Percentiles rank a stretch among this genome's conserved stretches.
These are phyloP conservation scores for Bacterosira constricta DNA, from an alignment of 108 stramenopile species.

Conservation along the genomic window DNA sequence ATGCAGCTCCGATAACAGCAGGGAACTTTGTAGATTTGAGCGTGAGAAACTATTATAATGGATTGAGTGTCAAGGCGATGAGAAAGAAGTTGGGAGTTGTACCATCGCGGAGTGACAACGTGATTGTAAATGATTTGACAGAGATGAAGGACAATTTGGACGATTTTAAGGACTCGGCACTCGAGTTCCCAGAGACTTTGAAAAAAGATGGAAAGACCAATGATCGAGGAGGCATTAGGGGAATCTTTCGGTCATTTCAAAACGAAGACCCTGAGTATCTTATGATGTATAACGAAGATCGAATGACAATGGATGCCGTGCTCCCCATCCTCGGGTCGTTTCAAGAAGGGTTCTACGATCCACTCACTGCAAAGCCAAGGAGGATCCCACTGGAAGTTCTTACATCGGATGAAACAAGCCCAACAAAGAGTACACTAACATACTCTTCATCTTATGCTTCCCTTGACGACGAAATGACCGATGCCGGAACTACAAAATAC, in stretches of 20 bases:
- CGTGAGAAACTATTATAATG: conserved; percentile 80
- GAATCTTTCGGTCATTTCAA: conserved; percentile 33
- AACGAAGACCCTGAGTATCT: conserved; percentile 14
- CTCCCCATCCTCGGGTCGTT: conserved; percentile 79
- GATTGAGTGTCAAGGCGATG: conserved; percentile 69
- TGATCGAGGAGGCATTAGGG: conserved; percentile 8
- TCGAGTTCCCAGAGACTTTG: conserved; percentile 34
- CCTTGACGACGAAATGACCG: conserved; percentile 36
- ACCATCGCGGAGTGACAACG: conserved; percentile 46
- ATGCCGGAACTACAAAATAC: conserved; percentile 40
- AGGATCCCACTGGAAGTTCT: conserved; percentile 84
- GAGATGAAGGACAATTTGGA: conserved; percentile 55
- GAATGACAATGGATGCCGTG: conserved; percentile 54
- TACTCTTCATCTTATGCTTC: conserved; percentile 56
- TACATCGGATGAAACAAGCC: conserved; percentile 61
- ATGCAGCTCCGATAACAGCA: conserved; percentile 82
- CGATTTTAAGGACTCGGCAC: conserved; percentile 44
- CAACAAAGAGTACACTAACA: conserved; percentile 56
- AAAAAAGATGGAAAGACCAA: conserved; percentile 11
- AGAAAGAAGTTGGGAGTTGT: conserved; percentile 61
- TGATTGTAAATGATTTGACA: conserved; percentile 53
- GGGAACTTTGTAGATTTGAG: conserved; percentile 85
- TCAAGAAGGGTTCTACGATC: conserved; percentile 88
- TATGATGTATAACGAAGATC: conserved; percentile 30
- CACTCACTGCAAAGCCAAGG: conserved; percentile 80